Evolutionary conservation across 2,329 filamentous ascomycete species (phyloP).

Genomic region (Ciborinia camelliae): DNA sequence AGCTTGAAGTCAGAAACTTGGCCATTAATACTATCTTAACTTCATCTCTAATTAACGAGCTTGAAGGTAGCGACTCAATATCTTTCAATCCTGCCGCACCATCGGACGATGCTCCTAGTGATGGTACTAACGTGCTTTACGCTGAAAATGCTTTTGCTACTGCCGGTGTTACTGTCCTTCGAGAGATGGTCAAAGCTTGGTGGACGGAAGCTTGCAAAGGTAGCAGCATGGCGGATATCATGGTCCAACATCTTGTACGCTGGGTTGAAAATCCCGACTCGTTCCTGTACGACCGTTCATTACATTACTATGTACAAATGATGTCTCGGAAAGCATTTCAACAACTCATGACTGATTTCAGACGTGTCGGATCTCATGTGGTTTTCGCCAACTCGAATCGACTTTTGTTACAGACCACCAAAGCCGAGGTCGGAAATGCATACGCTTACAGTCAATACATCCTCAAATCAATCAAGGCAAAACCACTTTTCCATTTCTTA

Average conservation of each 20-base stretch:
- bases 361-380: conserved; percentile 88
- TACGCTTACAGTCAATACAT: conserved; percentile 98
- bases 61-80: conserved; percentile 84
- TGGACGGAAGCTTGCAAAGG: conserved; percentile 91
- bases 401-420: conserved; percentile 89
- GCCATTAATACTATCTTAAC: conserved; percentile 98
- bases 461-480: conserved; percentile 92
- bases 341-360: conserved; percentile 95
- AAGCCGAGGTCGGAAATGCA: conserved; percentile 93
- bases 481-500: conserved; percentile 94
- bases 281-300: conserved; percentile 88
- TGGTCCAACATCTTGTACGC: conserved; percentile 94
- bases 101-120: conserved; percentile 55
- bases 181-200: conserved; percentile 99
- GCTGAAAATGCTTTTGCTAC: conserved; percentile 92
- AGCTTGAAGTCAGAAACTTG: conserved; percentile 88
- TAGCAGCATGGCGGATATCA: conserved; percentile 91
- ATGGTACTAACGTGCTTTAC: conserved; percentile 67
- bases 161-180: conserved; percentile 81
- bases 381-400: conserved; percentile 92
- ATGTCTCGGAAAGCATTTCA: conserved; percentile 97
- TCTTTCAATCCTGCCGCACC: conserved; percentile 75
- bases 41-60: conserved; percentile 92
- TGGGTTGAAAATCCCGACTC: conserved; percentile 95
- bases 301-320: conserved; percentile 98